Percentiles rank a stretch among this genome's conserved stretches.
These are phyloP conservation scores for Thielaviopsis euricoi DNA, from an alignment of 2,329 filamentous ascomycete genomes.

Conservation along the genomic window DNA sequence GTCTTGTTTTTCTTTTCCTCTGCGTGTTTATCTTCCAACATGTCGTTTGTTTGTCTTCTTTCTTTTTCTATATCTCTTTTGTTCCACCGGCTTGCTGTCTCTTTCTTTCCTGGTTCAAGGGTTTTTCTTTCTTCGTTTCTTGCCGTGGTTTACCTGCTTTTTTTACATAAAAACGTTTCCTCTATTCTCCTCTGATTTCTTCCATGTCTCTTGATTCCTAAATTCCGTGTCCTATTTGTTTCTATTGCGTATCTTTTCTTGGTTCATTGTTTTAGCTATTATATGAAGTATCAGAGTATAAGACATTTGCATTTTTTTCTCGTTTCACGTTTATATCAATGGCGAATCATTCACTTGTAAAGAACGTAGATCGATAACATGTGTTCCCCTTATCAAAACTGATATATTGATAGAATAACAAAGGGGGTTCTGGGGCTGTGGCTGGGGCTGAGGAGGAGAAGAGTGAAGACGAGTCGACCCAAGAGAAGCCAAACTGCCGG, in stretches of 20 bases:
- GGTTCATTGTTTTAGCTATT: too few species aligned
- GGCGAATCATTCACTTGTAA: too few species aligned
- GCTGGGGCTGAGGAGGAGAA: neutral
- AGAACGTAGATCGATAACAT: too few species aligned
- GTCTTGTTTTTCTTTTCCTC: slow-evolving; percentile 7
- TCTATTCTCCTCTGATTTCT: too few species aligned
- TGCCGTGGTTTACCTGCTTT: neutral
- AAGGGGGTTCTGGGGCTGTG: neutral
- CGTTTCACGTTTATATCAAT: neutral
- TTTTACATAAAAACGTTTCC: too few species aligned
- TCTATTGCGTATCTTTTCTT: too few species aligned
- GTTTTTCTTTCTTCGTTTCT: neutral
- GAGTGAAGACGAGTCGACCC: too few species aligned
- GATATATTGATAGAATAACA: neutral
- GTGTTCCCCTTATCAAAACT: neutral
- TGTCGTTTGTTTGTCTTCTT: neutral
- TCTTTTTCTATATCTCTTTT: neutral
- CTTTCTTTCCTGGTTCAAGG: neutral
- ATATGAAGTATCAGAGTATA: neutral
- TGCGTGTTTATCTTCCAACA: neutral
- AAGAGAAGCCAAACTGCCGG: too few species aligned
- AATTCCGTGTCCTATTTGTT: too few species aligned
- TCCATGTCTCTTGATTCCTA: too few species aligned
- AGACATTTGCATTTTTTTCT: neutral
- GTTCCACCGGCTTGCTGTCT: neutral